Conservation (phyloP, 2,329 filamentous ascomycete species). For the Pseudogymnoascus sp. region DNA sequence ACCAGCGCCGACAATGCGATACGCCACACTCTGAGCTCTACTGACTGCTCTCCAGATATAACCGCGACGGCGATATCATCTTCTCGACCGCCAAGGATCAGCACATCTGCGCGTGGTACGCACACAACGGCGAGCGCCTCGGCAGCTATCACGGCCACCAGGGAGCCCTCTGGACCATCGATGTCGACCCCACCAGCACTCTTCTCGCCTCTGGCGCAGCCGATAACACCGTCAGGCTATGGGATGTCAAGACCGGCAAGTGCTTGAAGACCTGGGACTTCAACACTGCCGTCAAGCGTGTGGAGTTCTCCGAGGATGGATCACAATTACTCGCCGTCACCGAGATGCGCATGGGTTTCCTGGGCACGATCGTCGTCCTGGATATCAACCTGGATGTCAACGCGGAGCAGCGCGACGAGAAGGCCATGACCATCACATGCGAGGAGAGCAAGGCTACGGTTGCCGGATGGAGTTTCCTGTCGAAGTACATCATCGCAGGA, state of each 20-base stretch:
- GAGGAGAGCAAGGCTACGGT: slow-evolving; percentile 96
- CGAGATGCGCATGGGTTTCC: slow-evolving; percentile 95
- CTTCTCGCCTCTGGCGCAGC: slow-evolving; percentile 91
- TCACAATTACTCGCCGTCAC: slow-evolving; percentile 85
- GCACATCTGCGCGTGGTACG: slow-evolving; percentile 92
- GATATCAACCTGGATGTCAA: slow-evolving; percentile 79
- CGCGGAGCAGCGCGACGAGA: slow-evolving; percentile 77
- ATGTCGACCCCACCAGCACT: slow-evolving; percentile 84
- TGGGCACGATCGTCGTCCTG: slow-evolving; percentile 88
- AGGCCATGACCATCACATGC: slow-evolving; percentile 77
- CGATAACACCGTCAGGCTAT: slow-evolving; percentile 96
- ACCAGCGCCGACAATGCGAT: slow-evolving; percentile 8
- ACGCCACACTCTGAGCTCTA: slow-evolving; percentile 13
- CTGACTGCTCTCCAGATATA: slow-evolving; percentile 51
- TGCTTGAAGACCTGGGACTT: slow-evolving; percentile 98
- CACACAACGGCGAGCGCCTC: slow-evolving; percentile 94
- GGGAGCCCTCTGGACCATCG: slow-evolving; percentile 97
- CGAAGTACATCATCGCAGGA: slow-evolving; percentile 92
- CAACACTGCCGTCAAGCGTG: slow-evolving; percentile 90
- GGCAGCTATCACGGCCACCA: slow-evolving; percentile 96
- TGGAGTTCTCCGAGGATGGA: slow-evolving; percentile 95
- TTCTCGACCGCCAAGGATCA: slow-evolving; percentile 97
- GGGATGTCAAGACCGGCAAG: slow-evolving; percentile 89
- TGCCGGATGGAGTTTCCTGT: slow-evolving; percentile 89
- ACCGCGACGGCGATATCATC: slow-evolving; percentile 89